phyloP scores from a whole-genome alignment of 2,329 filamentous ascomycete genomes.

The Zelopaecilomyces penicillatus region DNA sequence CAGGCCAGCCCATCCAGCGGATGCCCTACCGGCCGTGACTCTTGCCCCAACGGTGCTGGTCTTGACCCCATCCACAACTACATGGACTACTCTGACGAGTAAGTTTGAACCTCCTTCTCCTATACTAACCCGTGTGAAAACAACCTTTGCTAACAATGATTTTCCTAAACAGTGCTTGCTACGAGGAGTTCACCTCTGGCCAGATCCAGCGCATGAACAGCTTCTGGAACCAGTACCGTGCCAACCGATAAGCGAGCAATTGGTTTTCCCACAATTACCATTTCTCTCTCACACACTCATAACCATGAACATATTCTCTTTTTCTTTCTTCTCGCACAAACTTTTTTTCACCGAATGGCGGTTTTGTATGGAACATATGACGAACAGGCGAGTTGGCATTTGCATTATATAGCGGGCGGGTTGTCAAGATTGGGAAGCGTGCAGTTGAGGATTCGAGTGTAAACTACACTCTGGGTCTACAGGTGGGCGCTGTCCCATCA shows the following conservation, averaged over 20 bases:
- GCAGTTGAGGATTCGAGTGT: too few species aligned
- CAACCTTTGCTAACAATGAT: neutral
- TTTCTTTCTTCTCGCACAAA: too few species aligned
- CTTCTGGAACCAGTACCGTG: conserved; percentile 29
- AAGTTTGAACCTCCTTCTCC: conserved; percentile 12
- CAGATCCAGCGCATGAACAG: conserved; percentile 33
- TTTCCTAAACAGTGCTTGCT: conserved; percentile 30
- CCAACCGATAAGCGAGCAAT: neutral
- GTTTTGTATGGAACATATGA: too few species aligned
- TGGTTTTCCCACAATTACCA: too few species aligned
- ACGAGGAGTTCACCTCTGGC: conserved; percentile 35
- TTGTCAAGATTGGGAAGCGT: too few species aligned
- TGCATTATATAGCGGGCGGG: too few species aligned
- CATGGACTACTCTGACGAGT: conserved; percentile 36
- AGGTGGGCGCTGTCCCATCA: too few species aligned
- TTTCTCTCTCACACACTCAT: too few species aligned
- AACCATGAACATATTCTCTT: too few species aligned
- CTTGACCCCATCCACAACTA: conserved; percentile 30
- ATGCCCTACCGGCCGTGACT: conserved; percentile 29
- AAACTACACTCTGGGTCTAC: too few species aligned
- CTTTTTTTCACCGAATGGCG: too few species aligned
- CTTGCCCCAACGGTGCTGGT: conserved; percentile 23
- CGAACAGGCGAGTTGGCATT: too few species aligned
- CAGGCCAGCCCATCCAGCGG: conserved; percentile 23
- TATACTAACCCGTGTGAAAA: neutral